Base-by-base conservation (phyloP, 1,284 basidiomycete species). In the Microbotryum lychnidis-dioicae region DNA sequence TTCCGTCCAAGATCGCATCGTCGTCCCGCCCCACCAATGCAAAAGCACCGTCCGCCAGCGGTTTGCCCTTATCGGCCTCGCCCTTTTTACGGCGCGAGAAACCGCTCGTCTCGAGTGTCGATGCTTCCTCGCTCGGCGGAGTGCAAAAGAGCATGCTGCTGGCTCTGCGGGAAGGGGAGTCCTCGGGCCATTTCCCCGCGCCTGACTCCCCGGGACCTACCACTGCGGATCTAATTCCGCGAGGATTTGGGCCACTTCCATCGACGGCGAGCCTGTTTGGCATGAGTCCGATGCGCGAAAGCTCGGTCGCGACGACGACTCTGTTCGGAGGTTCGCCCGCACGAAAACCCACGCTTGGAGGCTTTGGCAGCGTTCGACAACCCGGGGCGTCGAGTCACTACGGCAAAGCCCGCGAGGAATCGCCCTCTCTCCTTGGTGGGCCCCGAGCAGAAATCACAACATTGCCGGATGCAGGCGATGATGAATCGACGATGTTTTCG, bases 11-110 rank as follows among this genome's bases (percentile, higher is more conserved):
- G 1, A 37, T 29, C 27, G 52, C 59, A 3, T 55, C 54, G 6
- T 50, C 52, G 2, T 64, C 61, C 0, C 57, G 60, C 3, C 50
- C 62, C 1, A 14, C 62, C 1, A 31, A 31, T 10, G 16, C 57
- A 4, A 50, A 58, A 10, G 46, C 57, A 1, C 61, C 65, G 3
- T 46, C 50, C 18, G 42, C 60, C 2, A 31, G 25, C 7, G 65
- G 67, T 45, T 45, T 69, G 6, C 67, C 67, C 0, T 57, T 69
- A 18, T 64, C 62, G 10, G 66, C 66, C 27, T 61, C 59, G n/a
- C 60, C 66, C 4, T 68, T 68, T 59, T 44, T 68, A 16, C 53
- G 66, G 16, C 44, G 53, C 18, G 54, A 61, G 50, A 61, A 50
- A 45, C 47, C 21, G 31, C 54, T 61, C 54, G 59, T 61, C 54